A percentile compares a stretch with the other conserved stretches of the same genome.
Evolutionary conservation across 495 filamentous ascomycete species (phyloP).

Genomic region (Aspergillus campestris): DNA sequence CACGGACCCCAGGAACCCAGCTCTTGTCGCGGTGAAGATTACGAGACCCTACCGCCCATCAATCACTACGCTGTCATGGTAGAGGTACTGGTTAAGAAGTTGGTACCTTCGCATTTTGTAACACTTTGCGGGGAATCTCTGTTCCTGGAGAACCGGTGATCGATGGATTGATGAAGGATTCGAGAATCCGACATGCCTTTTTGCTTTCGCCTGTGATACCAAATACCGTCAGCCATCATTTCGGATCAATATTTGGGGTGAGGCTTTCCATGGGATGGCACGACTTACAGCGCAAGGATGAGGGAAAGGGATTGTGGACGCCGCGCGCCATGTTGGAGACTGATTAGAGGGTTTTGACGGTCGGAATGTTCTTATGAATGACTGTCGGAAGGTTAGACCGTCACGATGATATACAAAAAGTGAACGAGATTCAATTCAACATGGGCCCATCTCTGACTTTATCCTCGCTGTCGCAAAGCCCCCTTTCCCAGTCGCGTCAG

Average conservation of each 20-base stretch:
- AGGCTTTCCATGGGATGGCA: not conserved
- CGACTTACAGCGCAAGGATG: constrained; percentile 46
- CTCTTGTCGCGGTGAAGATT: constrained; percentile 83
- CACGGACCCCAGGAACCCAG: constrained; percentile 77
- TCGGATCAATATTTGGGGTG: not conserved
- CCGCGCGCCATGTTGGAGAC: constrained; percentile 30
- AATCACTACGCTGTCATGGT: not conserved
- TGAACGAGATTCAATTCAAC: too few species aligned
- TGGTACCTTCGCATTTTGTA: constrained; percentile 74
- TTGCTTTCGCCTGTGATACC: constrained; percentile 59
- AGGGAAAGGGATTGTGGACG: constrained; percentile 54
- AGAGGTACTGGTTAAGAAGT: not conserved
- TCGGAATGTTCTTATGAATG: too few species aligned
- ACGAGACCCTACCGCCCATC: constrained; percentile 62
- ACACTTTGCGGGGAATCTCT: constrained; percentile 73
- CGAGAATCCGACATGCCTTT: constrained; percentile 76
- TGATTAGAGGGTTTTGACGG: not conserved
- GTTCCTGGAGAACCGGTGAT: constrained; percentile 87
- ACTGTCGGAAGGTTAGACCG: too few species aligned
- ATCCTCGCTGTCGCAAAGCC: too few species aligned
- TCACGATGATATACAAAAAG: too few species aligned
- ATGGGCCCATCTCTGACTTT: too few species aligned
- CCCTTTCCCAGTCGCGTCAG: too few species aligned
- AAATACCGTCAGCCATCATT: not conserved
- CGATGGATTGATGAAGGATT: constrained; percentile 78